These are phyloP conservation scores for Amaranthus hypochondriacus DNA, from an alignment of 148 eudicot genomes.

Conservation along the genomic window DNA sequence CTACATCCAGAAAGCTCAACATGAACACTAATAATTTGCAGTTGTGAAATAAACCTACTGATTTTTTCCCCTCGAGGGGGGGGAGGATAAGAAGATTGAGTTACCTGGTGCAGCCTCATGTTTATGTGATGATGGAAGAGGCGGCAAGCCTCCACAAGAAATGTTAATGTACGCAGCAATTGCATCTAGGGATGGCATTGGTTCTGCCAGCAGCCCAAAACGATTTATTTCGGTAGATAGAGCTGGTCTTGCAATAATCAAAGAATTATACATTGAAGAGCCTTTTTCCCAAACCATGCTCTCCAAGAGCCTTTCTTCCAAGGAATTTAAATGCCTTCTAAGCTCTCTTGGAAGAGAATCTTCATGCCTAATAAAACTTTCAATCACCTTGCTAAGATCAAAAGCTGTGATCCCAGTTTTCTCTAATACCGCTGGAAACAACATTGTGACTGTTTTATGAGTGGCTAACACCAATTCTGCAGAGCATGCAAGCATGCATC, in stretches of 20 bases:
- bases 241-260: slow-evolving; percentile 71
- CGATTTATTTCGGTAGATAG: slow-evolving; percentile 73
- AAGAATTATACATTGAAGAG: slow-evolving; percentile 96
- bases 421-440: slow-evolving; percentile 96
- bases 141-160: slow-evolving; percentile 62
- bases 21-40: no score
- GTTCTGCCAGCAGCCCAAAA: slow-evolving; percentile 85
- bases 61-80: neutral
- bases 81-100: neutral
- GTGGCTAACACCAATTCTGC: slow-evolving; percentile 98
- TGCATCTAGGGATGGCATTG: slow-evolving; percentile 95
- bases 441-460: slow-evolving; percentile 88
- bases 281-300: slow-evolving; percentile 99
- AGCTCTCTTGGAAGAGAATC: slow-evolving; percentile 92
- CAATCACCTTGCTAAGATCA: slow-evolving; percentile 99
- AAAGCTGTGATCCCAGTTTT: slow-evolving; percentile 96
- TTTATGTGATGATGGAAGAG: slow-evolving; percentile 53
- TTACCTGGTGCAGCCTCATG: slow-evolving; percentile 57
- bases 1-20: no score
- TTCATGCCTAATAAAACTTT: slow-evolving; percentile 93
- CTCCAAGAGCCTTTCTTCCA: slow-evolving; percentile 93
- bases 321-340: slow-evolving; percentile 82
- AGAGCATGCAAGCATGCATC: slow-evolving; percentile 98
- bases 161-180: slow-evolving; percentile 69
- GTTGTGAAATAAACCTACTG: neutral